Evolutionary conservation across 192 early-diverging fungal genomes (phyloP).

Genomic region (Piromyces finnis): DNA sequence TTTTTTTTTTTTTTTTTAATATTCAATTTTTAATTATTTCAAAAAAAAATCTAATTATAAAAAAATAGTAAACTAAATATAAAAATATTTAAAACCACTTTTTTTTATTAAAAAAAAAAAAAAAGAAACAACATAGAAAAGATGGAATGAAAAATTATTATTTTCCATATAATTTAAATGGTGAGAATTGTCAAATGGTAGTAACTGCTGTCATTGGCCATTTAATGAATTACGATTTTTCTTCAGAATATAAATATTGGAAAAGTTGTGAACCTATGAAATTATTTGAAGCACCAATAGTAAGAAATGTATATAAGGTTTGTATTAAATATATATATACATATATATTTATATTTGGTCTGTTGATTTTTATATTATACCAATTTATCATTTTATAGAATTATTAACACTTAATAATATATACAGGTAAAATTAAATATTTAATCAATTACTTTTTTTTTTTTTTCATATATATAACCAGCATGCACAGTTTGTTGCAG

Average conservation of each 20-base stretch:
- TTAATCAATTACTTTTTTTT: neutral
- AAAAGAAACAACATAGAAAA: conserved; percentile 20
- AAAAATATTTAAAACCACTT: neutral
- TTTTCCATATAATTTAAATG: conserved; percentile 42
- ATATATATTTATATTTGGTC: neutral
- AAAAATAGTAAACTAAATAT: conserved; percentile 3
- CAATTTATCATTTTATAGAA: too few species aligned
- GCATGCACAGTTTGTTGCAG: conserved; percentile 15
- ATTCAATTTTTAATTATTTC: conserved; percentile 1
- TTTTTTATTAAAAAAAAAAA: neutral
- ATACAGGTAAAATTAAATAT: neutral
- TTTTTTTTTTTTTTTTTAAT: too few species aligned
- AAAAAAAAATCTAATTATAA: too few species aligned
- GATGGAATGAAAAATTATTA: conserved; percentile 64
- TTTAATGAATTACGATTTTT: conserved; percentile 51
- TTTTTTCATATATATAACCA: neutral
- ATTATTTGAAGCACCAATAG: conserved; percentile 51
- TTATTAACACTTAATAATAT: too few species aligned
- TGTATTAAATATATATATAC: neutral
- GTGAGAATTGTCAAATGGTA: conserved; percentile 32
- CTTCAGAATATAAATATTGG: conserved; percentile 40
- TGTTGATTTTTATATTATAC: too few species aligned
- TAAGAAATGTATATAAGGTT: conserved; percentile 24
- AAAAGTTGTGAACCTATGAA: conserved; percentile 19
- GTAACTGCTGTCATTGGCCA: conserved; percentile 81